Evolutionary conservation across 1,284 basidiomycete genomes (phyloP), one percentile per base, ranked within the genome.

Genomic region (Kalmanozyma brasiliensis): DNA sequence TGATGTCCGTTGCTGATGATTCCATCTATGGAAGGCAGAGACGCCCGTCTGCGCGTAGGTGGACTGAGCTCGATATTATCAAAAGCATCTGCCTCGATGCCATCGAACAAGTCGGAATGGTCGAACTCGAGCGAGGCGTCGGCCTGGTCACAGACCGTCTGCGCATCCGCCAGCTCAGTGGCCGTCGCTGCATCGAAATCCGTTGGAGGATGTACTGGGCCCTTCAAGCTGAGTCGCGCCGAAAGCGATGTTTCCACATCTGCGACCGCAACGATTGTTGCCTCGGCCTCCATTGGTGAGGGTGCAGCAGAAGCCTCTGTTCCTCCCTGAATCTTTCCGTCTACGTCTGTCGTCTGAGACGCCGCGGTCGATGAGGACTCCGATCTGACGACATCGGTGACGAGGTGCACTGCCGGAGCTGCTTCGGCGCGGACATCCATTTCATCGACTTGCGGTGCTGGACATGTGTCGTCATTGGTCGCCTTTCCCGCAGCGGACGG

Each of bases 61-160:
- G 69, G 69, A 20, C 64, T 67, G 35, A 72, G 53, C 41, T 60
- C 59, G 35, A 72, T 55, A 24, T 67, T 52, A 22, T 49, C 56
- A 22, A 72, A 72, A 3, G 64, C 64, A 34, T 62, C 69, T 19
- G 43, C 58, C 17, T 67, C 69, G 37, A 72, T 59, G 0, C 60
- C 69, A 8, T 67, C 64, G 35, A 72, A 72, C 9, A 72, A 44
- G 10, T 55, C 35, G 24, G 52, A 35, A 23, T 72, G 64, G 11
- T 67, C 64, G 20, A 62, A 29, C 8, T 56, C 40, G 34, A 49
- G 16, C 2, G 23, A 33, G 22, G 33, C 26, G 9, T 61, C 58
- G 14, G 33, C 19, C 13, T 33, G 41, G 13, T 29, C 26, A 11
- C 26, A 29, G 26, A 10, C 49, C 3, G 33, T 35, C 22, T 26